Evolutionary conservation across 306 rosid genomes (phyloP).

Genomic region (Cicer arietinum): DNA sequence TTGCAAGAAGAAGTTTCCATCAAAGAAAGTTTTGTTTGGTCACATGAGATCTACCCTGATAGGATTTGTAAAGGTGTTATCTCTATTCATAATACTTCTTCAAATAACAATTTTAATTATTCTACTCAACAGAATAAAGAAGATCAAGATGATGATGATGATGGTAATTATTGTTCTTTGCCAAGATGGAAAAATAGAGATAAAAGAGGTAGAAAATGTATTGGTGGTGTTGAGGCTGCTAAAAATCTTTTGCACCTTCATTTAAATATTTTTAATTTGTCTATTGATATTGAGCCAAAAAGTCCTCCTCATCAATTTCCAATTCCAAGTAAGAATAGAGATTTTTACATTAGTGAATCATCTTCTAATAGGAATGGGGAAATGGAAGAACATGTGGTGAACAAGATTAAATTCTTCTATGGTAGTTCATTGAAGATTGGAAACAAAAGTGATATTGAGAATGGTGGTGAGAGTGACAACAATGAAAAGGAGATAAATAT

Average conservation of each 20-base stretch:
- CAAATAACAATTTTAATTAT: neutral
- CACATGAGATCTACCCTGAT: slow-evolving; percentile 14
- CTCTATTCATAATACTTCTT: neutral
- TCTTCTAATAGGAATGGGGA: neutral
- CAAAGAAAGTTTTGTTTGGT: slow-evolving; percentile 8
- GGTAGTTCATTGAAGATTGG: neutral
- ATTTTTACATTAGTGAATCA: neutral
- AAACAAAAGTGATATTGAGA: neutral
- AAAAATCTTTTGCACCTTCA: neutral
- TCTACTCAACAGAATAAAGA: neutral
- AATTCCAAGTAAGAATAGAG: neutral
- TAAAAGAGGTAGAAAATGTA: slow-evolving; percentile 8
- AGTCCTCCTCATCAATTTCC: neutral
- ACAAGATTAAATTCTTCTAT: neutral
- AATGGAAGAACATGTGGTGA: neutral
- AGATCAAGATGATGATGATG: neutral
- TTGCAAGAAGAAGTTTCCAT: neutral
- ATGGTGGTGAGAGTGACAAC: no score
- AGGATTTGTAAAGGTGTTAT: neutral
- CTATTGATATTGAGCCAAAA: neutral
- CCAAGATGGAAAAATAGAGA: slow-evolving; percentile 5
- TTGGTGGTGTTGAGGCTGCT: neutral
- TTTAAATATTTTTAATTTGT: neutral
- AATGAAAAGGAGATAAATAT: no score
- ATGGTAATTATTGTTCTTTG: neutral